Evolutionary conservation across 305 asterid genomes (phyloP).

Genomic region (Rubia tinctorum): DNA sequence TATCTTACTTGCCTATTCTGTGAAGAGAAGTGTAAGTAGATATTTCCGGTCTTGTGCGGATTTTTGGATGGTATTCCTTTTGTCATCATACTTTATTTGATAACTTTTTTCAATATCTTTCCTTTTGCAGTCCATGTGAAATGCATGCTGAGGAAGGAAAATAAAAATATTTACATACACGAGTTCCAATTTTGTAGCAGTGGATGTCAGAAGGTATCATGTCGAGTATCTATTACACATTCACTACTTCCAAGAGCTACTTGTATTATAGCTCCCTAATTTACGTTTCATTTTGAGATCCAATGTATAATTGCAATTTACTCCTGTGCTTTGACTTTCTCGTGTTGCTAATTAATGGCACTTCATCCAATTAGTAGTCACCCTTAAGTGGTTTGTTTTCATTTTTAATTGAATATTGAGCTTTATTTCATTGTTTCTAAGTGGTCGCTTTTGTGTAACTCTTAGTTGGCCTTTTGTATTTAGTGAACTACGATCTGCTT

Average conservation of each 20-base stretch:
- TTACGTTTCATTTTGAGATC: neutral
- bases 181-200: slow-evolving; percentile 63
- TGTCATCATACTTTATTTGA: neutral
- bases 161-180: slow-evolving; percentile 37
- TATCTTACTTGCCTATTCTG: slow-evolving; percentile 61
- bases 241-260: neutral
- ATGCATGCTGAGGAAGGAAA: slow-evolving; percentile 43
- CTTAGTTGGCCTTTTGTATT: neutral
- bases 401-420: neutral
- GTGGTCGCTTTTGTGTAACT: neutral
- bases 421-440: neutral
- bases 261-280: neutral
- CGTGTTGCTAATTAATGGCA: neutral
- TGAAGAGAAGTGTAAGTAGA: slow-evolving; percentile 69
- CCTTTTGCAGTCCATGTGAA: slow-evolving; percentile 61
- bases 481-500: neutral
- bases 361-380: neutral
- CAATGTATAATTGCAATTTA: neutral
- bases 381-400: neutral
- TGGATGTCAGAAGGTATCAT: slow-evolving; percentile 70
- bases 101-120: slow-evolving; percentile 15
- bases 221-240: slow-evolving; percentile 7
- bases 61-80: neutral
- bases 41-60: slow-evolving; percentile 3
- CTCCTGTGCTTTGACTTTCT: neutral